A percentile compares a stretch with the other conserved stretches of the same genome.
phyloP scores from a whole-genome alignment of 73 alveolate species.

The Paramecium caudatum region DNA sequence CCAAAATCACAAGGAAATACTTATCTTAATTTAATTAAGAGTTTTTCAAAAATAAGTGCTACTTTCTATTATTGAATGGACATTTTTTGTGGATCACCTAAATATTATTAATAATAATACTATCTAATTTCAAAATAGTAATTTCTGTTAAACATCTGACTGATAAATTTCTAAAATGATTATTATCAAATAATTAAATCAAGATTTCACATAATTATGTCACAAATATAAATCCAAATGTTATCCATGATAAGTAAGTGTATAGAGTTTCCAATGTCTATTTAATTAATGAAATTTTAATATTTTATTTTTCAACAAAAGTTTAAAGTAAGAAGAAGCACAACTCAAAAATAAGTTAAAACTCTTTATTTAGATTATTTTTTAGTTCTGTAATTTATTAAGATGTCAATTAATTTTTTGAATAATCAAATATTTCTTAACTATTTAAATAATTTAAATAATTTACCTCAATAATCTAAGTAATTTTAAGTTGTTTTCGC shows the following conservation, averaged over 20 bases:
- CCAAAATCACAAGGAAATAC: conserved; percentile 78
- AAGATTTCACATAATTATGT: conserved; percentile 79
- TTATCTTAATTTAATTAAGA: conserved; percentile 81
- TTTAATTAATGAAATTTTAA: conserved; percentile 74
- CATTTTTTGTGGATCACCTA: conserved; percentile 46
- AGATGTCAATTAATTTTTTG: conserved; percentile 89
- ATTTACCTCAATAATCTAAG: conserved; percentile 51
- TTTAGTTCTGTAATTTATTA: conserved; percentile 87
- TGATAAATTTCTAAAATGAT: conserved; percentile 58
- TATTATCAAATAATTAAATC: conserved; percentile 17
- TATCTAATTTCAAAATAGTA: conserved; percentile 39
- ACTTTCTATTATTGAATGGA: conserved; percentile 77
- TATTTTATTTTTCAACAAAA: not conserved
- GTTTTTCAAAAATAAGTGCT: conserved; percentile 83
- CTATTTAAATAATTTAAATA: conserved; percentile 76
- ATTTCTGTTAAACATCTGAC: conserved; percentile 76
- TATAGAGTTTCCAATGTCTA: conserved; percentile 85
- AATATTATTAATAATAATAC: not conserved
- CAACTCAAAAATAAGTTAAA: conserved; percentile 88
- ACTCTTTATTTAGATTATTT: conserved; percentile 89
- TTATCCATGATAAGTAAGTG: conserved; percentile 87
- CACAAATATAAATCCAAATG: conserved; percentile 86
- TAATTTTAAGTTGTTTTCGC: conserved; percentile 52
- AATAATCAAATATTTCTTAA: conserved; percentile 96
- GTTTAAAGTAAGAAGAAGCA: conserved; percentile 88